Evolutionary conservation across 768 basidiomycete genomes (phyloP).

Genomic region (Leccinellum albellum): DNA sequence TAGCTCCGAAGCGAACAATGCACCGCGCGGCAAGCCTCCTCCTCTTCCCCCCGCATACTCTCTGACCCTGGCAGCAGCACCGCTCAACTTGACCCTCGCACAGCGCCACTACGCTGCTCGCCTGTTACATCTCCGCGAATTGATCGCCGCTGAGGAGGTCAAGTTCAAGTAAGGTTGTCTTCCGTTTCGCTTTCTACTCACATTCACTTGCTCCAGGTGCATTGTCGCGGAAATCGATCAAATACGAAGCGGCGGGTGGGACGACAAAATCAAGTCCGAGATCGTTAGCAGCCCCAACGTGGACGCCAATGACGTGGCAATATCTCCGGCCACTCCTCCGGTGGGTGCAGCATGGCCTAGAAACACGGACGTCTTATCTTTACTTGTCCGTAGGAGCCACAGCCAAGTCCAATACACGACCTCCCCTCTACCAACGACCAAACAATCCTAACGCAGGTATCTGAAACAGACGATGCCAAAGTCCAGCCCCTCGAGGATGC

Average conservation of each 20-base stretch:
- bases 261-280: slow-evolving; percentile 44
- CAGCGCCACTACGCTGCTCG: slow-evolving; percentile 70
- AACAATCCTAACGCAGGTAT: background rate
- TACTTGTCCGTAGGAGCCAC: slow-evolving; percentile 11
- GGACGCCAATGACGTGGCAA: background rate
- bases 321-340: background rate
- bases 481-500: background rate
- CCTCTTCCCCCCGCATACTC: background rate
- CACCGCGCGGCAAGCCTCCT: slow-evolving; percentile 47
- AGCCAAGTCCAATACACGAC: slow-evolving; percentile 2
- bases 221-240: slow-evolving; percentile 74
- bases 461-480: slow-evolving; percentile 5
- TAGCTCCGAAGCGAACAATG: slow-evolving; percentile 49
- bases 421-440: slow-evolving; percentile 2
- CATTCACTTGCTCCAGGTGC: slow-evolving; percentile 36
- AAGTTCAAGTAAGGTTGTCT: slow-evolving; percentile 64
- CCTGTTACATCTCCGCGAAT: slow-evolving; percentile 64
- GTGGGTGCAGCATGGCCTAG: slow-evolving; percentile 8
- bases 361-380: background rate
- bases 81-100: slow-evolving; percentile 64
- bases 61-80: slow-evolving; percentile 42
- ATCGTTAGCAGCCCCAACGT: slow-evolving; percentile 20
- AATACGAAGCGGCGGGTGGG: slow-evolving; percentile 66
- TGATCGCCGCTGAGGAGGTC: slow-evolving; percentile 69
- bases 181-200: background rate